Base-by-base conservation (phyloP, 2,329 filamentous ascomycete genomes). In the Penicillium sp. region DNA sequence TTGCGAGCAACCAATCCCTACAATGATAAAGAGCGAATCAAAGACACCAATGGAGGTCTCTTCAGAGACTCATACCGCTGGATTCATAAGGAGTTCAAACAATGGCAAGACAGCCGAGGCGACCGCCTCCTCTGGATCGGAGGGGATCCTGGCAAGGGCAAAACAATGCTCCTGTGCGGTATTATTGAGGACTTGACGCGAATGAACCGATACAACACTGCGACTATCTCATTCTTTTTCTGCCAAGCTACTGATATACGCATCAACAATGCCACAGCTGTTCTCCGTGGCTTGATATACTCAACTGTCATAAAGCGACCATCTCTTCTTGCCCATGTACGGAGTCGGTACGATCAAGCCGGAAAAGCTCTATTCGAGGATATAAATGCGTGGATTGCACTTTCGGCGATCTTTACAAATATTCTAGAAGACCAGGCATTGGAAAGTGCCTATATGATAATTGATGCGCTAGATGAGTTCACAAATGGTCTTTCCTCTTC, bases 231-330 rank as follows among this genome's bases (percentile, higher is more conserved):
- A n/a, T 75, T 61, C 52, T 76, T 74, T 52, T 72, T 77, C 59
- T 76, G 68, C 54, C 69, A 76, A 44, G 71, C 56, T 14, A 71
- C 68, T 8, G 61, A 74, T 48, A 29, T 11, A 0, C 56, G 49
- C 3, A 58, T 69, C 21, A 71, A 68, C 52, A 69, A 52, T 49
- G 72, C 73, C 2, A 69, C 68, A 0, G 63, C 66, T 1, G 68
- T 76, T 0, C 51, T 77, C 8, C 64, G 70, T 1, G 69, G 72
- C 14, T 57, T 78, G 6, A 66, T 62, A 14, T 59, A 57, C 35
- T 44, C 52, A 33, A 51, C 62, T 21, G 24, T 58, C 6, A 16
- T 50, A 1, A 54, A 55, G 11, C 45, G 54, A 13, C 54, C 53
- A 31, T 52, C 27, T 16, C 52, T 55, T n/a, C 31, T 53, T n/a